These are phyloP conservation scores for Backusella luteola DNA, from an alignment of 192 early-diverging fungal species.

Conservation along the genomic window DNA sequence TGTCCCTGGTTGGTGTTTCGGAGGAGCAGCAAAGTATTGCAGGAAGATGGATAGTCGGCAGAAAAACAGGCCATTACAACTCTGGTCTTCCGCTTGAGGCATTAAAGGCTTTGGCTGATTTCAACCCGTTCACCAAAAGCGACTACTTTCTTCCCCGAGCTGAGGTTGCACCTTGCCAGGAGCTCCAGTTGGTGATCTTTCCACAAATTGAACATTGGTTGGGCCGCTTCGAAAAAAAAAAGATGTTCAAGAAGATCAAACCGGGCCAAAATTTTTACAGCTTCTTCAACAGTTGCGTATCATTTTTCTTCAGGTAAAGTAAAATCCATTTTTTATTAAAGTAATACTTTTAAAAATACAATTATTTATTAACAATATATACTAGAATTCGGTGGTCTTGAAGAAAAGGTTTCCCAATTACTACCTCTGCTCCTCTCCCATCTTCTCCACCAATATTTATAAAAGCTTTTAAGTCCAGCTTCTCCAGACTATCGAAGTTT, in stretches of 20 bases:
- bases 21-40: not conserved
- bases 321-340: not conserved
- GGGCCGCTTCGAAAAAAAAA: not conserved
- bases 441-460: not conserved
- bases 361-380: not conserved
- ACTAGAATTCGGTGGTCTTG: not conserved
- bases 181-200: not conserved
- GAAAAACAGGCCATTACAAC: not conserved
- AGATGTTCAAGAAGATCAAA: not conserved
- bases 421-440: not conserved
- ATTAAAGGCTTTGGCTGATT: not conserved
- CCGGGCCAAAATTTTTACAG: not conserved
- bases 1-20: not conserved
- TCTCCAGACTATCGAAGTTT: no score
- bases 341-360: not conserved
- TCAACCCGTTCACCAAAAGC: not conserved
- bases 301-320: not conserved
- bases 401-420: not conserved
- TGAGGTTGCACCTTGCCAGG: not conserved
- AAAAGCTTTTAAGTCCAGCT: no score
- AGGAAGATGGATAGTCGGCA: not conserved
- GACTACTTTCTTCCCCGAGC: not conserved
- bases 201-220: not conserved
- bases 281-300: not conserved
- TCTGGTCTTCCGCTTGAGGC: not conserved